Conservation (phyloP, 2,329 filamentous ascomycete species). For the Colletotrichum falcatum region DNA sequence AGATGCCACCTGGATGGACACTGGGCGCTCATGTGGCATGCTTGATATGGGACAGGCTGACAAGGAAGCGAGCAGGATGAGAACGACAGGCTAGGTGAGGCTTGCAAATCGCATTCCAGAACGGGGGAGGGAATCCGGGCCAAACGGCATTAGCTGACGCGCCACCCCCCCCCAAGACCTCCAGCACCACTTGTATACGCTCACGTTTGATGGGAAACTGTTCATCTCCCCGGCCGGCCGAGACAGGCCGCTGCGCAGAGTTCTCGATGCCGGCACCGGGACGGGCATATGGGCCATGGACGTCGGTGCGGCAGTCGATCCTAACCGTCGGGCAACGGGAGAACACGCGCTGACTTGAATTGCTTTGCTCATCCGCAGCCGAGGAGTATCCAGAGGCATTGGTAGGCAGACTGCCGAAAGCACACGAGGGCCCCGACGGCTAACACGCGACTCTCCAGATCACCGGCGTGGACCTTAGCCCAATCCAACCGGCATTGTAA, state of each 20-base stretch:
- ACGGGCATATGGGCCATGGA: conserved; percentile 62
- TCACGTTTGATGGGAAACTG: conserved; percentile 46
- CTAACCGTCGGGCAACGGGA: no score
- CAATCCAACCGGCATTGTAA: conserved; percentile 55
- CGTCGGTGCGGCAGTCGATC: conserved; percentile 48
- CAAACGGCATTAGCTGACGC: neutral
- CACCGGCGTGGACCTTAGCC: conserved; percentile 57
- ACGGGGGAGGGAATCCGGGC: no score
- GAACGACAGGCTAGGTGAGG: conserved; percentile 44
- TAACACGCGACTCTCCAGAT: conserved; percentile 43
- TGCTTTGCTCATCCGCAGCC: conserved; percentile 39
- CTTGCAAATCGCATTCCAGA: neutral
- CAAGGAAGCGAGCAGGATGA: conserved; percentile 36
- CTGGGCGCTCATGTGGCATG: neutral
- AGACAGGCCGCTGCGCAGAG: conserved; percentile 36
- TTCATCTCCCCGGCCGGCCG: conserved; percentile 41
- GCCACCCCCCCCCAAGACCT: conserved; percentile 44
- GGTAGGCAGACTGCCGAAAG: conserved; percentile 30
- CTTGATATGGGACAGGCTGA: neutral
- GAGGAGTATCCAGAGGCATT: conserved; percentile 49
- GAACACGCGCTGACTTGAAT: neutral
- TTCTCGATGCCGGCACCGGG: conserved; percentile 62
- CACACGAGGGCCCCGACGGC: no score
- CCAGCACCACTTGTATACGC: conserved; percentile 46
- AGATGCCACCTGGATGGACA: neutral